phyloP scores from a whole-genome alignment of 495 filamentous ascomycete species.

The Lasiosphaeria hispida region DNA sequence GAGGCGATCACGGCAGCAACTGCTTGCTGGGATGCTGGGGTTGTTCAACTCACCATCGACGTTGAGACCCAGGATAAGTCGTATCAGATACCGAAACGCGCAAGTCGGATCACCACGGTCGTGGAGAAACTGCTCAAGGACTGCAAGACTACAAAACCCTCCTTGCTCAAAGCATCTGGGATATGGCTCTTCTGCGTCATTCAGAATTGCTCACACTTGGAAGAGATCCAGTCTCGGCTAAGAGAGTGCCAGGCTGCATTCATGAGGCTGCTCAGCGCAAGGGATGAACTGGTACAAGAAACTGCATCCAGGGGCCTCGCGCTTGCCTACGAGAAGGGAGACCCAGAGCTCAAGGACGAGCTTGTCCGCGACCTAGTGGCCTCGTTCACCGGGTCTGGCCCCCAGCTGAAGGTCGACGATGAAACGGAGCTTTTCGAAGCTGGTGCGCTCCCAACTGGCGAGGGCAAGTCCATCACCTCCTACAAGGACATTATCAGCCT shows the following conservation, averaged over 20 bases:
- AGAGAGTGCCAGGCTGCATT: slow-evolving; percentile 83
- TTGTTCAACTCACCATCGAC: slow-evolving; percentile 50
- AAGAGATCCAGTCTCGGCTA: slow-evolving; percentile 67
- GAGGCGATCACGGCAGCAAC: slow-evolving; percentile 77
- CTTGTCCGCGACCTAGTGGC: slow-evolving; percentile 82
- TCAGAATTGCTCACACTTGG: slow-evolving; percentile 78
- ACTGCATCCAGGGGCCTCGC: slow-evolving; percentile 87
- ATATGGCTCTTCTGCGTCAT: slow-evolving; percentile 94
- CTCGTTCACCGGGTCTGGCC: slow-evolving; percentile 75
- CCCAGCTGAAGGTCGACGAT: slow-evolving; percentile 74
- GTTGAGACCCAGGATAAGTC: slow-evolving; percentile 36
- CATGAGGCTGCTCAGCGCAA: slow-evolving; percentile 77
- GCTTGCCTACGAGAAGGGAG: slow-evolving; percentile 88
- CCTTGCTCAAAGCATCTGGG: slow-evolving; percentile 80
- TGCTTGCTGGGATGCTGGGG: slow-evolving; percentile 69
- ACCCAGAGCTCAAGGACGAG: slow-evolving; percentile 72
- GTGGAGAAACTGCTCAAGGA: slow-evolving; percentile 68
- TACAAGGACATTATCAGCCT: slow-evolving; percentile 95
- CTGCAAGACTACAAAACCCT: slow-evolving; percentile 79
- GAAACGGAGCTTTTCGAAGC: slow-evolving; percentile 93
- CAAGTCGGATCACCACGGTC: slow-evolving; percentile 50
- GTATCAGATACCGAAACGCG: slow-evolving; percentile 35
- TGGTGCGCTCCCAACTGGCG: slow-evolving; percentile 87
- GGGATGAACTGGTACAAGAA: slow-evolving; percentile 93
- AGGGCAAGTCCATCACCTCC: slow-evolving; percentile 83